Base-by-base conservation (phyloP, 1,139 yeast genomes). In the Yamadazyma trypodendri region DNA sequence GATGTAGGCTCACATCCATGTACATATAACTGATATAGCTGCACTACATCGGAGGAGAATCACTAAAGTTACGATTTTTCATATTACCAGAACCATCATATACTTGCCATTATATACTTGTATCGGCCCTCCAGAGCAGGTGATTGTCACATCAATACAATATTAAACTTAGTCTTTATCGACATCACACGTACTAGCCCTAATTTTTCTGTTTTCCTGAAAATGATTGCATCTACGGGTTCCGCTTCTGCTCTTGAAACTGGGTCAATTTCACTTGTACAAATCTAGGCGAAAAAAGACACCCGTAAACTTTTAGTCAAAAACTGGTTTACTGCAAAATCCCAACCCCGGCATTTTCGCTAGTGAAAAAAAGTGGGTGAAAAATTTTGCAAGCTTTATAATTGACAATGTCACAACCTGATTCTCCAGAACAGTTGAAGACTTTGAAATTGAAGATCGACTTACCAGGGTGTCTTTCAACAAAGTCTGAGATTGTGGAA, bases 391-490 rank as follows among this genome's bases (percentile, higher is more conserved):
- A 21, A 18, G 20, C 24, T 16, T 11, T 23, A 18, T 18, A 24
- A 23, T 24, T 24, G 18, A 31, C 14, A 15, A 40, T 40, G 43
- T 40, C 43, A 13, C 34, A 36, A 12, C 36, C 23, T 10, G 37
- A 40, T 14, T 9, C 25, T 3, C 33, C 14, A 28, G 40, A 40
- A 13, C 24, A 28, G 31, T 33, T 37, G 15, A 31, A 35, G 36
- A 36, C 38, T 4, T 36, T 44, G 32, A 39, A 39, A 32, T 33
- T 44, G 27, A 25, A 28, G 12, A 10, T 69, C 31, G 49, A 54
- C 45, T 60, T 70, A 38, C 74, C 75, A 9, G 40, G 48, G 17
- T 56, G 61, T 43, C 45, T 66, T 23, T 34, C 53, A 35, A 39
- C 46, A 22, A 43, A 56, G 35, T 50, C 35, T 8, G 43, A 43